Conservation (phyloP, 169 alveolate genomes). For the Eimeria praecox region DNA sequence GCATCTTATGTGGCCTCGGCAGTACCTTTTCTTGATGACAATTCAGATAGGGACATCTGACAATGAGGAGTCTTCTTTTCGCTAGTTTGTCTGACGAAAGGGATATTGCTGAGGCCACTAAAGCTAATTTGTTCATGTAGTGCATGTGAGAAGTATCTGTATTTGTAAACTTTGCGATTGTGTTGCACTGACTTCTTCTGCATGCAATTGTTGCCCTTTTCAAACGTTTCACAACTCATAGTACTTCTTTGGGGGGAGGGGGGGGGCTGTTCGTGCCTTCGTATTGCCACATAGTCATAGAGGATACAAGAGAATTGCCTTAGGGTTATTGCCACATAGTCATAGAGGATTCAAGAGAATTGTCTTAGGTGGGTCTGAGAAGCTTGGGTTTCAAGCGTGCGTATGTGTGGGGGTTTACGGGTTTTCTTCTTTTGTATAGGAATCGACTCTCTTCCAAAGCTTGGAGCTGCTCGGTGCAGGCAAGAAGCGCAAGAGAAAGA, state of each 20-base stretch:
- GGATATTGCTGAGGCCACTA: not conserved
- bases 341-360: not conserved
- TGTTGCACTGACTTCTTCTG: too few relatives aligned
- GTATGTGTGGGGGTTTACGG: not conserved
- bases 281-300: too few relatives aligned
- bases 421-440: too few relatives aligned
- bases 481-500: conserved; percentile 96
- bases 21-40: conserved; percentile 11
- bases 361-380: not conserved
- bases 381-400: not conserved
- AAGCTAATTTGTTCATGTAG: not conserved
- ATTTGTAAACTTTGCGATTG: not conserved
- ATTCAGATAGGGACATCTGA: conserved; percentile 79
- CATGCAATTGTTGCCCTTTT: too few relatives aligned
- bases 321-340: not conserved
- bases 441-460: conserved; percentile 84
- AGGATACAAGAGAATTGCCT: too few relatives aligned
- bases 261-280: too few relatives aligned
- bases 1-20: not conserved
- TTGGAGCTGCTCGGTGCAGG: conserved; percentile 93
- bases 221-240: too few relatives aligned
- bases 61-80: conserved; percentile 39
- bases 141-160: not conserved
- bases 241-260: too few relatives aligned
- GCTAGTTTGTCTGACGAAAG: conserved; percentile 31